Evolutionary conservation across 139 green algal species (phyloP).

Genomic region (Mychonastes homosphaera): DNA sequence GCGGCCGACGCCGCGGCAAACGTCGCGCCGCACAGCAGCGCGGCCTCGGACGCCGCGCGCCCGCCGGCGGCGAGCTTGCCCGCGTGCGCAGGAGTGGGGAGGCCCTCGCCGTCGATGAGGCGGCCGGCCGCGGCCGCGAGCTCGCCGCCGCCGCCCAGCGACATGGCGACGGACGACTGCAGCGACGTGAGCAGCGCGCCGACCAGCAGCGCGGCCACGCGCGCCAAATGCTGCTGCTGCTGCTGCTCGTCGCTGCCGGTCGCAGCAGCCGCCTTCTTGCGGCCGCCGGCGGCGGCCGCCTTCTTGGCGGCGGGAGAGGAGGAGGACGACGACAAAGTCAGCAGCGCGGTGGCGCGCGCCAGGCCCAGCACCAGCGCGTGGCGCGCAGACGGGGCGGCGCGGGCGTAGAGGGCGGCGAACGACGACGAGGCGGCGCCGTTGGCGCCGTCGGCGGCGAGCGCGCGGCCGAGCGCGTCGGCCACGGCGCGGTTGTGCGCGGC

Average conservation of each 20-base stretch:
- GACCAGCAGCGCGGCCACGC: neutral
- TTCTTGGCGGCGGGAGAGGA: neutral
- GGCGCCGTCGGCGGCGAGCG: neutral
- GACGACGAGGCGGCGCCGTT: no score
- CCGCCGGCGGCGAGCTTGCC: no score
- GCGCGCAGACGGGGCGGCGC: slow-evolving; percentile 3
- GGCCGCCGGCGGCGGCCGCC: no score
- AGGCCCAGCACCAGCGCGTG: slow-evolving; percentile 28
- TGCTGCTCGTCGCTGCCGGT: neutral
- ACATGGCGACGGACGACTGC: slow-evolving; percentile 7
- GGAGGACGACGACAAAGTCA: neutral
- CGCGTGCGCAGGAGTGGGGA: no score
- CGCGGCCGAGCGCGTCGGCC: slow-evolving; percentile 1
- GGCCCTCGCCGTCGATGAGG: no score
- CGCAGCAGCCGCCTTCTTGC: neutral
- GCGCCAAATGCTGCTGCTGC: neutral
- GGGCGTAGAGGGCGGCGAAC: no score
- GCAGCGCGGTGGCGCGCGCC: slow-evolving; percentile 6
- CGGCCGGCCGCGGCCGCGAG: no score
- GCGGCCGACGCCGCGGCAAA: no score
- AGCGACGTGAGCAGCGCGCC: neutral
- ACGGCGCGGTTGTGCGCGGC: slow-evolving; percentile 7
- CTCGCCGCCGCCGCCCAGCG: no score
- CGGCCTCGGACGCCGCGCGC: no score
- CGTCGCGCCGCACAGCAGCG: no score